Base-by-base conservation (phyloP, 805 yeast genomes). In the Hanseniaspora occidentalis region DNA sequence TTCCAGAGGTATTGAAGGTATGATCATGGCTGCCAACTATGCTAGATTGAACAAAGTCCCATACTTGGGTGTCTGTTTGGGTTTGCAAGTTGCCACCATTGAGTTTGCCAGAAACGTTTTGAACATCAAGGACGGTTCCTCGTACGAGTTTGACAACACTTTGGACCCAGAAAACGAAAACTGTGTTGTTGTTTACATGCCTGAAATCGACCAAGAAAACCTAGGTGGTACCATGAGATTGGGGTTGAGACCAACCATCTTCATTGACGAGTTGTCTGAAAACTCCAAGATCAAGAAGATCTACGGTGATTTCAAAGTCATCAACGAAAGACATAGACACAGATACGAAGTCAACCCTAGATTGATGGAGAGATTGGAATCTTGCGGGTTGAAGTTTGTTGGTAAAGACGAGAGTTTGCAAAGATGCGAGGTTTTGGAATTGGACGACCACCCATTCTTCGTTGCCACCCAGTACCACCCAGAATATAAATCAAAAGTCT, bases 211-310 rank as follows among this genome's bases (percentile, higher is more conserved):
- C 64, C 89, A 86, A 68, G 78, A 82, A 51, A 85, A 84, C 60
- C 73, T 92, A 69, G 99, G 99, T 48, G 99, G 99, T 50, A 89
- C 97, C 39, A 92, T 92, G 99, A 80, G 99, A 70, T 73, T 92
- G 51, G 99, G 99, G 52, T 71, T 85, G 49, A 86, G 96, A 64
- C 77, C 88, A 50, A 86, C 97, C 31, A 74, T 71, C 48, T 92
- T 92, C 71, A 78, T 75, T 53, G 65, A 65, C 14, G 75, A 69
- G 47, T 64, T 83, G 37, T 79, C 79, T 47, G 67, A 77, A 73
- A 73, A 84, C 37, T 35, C 39, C 11, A 71, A 67, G 47, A 74
- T 92, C 53, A 77, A 83, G 62, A 72, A 75, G 63, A 69, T 89
- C 41, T 89, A 89, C 60, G 94, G 92, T 43, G 77, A 73, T 44